Base-by-base conservation (phyloP, 2,329 filamentous ascomycete species). In the Calonectria pteridis region DNA sequence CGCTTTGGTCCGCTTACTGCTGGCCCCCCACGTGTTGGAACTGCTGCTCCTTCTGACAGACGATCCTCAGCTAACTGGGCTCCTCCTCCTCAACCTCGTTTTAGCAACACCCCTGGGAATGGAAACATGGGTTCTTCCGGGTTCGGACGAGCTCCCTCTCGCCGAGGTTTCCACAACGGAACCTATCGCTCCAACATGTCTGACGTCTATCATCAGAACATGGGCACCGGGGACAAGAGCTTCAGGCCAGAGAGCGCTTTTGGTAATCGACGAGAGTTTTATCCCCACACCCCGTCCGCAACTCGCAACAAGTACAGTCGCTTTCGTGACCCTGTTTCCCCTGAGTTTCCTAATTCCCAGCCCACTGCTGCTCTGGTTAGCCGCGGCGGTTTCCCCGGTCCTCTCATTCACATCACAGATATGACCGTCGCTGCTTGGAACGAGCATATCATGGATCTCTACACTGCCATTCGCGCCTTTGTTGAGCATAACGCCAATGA, bases 381-480 rank as follows among this genome's bases (percentile, higher is more conserved):
- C 28, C 77, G 78, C 40, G 71, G 55, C 64, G 58, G 58, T 37
- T 74, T 78, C 67, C 64, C 75, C 11, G 78, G 78, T 0, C 81
- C 83, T 16, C 80, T 84, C 14, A 82, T 85, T 26, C 83, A 84
- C 53, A 78, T 85, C 74, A 84, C 82, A 4, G 83, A 85, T 43
- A 80, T 79, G 58, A 79, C 80, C 14, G 81, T 85, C 28, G 67
- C 75, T 1, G 79, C 80, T 2, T 86, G 84, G 84, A 82, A 83
- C 66, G 82, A 82, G 37, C 79, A 83, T 51, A 80, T 85, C 73
- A 82, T 83, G 77, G 83, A 85, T 14, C 81, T 86, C 43, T 86
- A 86, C 73, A 76, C 77, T 35, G 65, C 78, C 23, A 84, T 85
- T 55, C 83, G 84, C 40, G 73, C 69, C 68, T 86, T 85, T 72